Evolutionary conservation across 257 asterid genomes (phyloP).

Genomic region (Paraleonurus japonicus): DNA sequence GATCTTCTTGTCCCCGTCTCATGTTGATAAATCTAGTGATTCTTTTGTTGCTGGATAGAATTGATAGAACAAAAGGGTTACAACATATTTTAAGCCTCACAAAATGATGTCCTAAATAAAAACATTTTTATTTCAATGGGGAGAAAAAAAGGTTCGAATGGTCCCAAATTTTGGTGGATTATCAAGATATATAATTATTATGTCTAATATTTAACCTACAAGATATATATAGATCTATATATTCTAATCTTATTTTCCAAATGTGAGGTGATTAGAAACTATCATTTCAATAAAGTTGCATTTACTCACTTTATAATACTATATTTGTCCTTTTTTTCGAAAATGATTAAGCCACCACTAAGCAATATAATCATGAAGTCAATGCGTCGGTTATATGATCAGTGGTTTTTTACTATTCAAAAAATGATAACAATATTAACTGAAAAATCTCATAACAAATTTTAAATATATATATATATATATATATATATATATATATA

Average conservation of each 20-base stretch:
- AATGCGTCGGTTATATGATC: background rate
- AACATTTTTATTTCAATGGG: constrained; percentile 19
- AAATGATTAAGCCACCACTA: background rate
- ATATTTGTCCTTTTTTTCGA: background rate
- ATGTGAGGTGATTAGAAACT: constrained; percentile 19
- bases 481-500: too few species aligned
- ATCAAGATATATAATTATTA: background rate
- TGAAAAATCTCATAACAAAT: too few species aligned
- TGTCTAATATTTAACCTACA: constrained; percentile 36
- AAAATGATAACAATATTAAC: too few species aligned
- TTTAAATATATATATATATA: too few species aligned
- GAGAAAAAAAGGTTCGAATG: background rate
- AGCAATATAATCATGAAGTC: background rate
- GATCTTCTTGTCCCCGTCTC: background rate
- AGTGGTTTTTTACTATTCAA: background rate
- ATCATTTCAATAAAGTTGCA: constrained; percentile 20
- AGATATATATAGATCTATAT: background rate
- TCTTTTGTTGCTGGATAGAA: background rate
- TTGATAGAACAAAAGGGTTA: constrained; percentile 16
- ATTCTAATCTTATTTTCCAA: background rate
- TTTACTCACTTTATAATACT: background rate
- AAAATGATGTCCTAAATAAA: constrained; percentile 24
- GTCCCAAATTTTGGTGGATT: background rate
- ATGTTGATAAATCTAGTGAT: background rate
- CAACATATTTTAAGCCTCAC: constrained; percentile 19